Evolutionary conservation across 1,284 basidiomycete species (phyloP).

Genomic region (Cystobasidiaceae sp.): DNA sequence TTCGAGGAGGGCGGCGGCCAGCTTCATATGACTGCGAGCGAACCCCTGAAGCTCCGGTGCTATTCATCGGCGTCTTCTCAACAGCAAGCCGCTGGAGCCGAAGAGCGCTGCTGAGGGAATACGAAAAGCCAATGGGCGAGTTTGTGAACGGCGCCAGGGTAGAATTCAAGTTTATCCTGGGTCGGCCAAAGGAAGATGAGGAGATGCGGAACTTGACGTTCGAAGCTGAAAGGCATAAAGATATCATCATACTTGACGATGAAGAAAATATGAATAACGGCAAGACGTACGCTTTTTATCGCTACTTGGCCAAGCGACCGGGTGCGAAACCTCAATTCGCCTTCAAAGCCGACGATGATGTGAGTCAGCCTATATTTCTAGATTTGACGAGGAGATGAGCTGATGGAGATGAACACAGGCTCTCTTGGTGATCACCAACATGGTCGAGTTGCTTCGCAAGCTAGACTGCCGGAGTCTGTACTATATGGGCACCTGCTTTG

Average conservation of each 20-base stretch:
- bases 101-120: not conserved
- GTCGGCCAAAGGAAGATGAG: not conserved
- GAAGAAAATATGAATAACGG: constrained; percentile 88
- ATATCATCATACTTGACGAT: constrained; percentile 65
- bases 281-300: constrained; percentile 52
- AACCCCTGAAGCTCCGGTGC: not conserved
- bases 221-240: constrained; percentile 6
- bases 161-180: constrained; percentile 28
- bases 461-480: constrained; percentile 16
- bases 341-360: constrained; percentile 30
- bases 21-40: not conserved
- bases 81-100: not conserved
- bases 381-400: not conserved
- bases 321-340: constrained; percentile 17
- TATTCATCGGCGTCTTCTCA: constrained; percentile 21
- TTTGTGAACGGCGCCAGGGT: not conserved
- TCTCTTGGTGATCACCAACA: not conserved
- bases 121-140: not conserved
- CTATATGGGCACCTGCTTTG: constrained; percentile 22
- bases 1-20: constrained; percentile 6
- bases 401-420: not conserved
- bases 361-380: not conserved
- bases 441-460: not conserved
- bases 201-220: not conserved
- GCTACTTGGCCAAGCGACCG: constrained; percentile 6